These are phyloP conservation scores for Hypoxylon fragiforme DNA, from an alignment of 495 filamentous ascomycete genomes.

Conservation along the genomic window DNA sequence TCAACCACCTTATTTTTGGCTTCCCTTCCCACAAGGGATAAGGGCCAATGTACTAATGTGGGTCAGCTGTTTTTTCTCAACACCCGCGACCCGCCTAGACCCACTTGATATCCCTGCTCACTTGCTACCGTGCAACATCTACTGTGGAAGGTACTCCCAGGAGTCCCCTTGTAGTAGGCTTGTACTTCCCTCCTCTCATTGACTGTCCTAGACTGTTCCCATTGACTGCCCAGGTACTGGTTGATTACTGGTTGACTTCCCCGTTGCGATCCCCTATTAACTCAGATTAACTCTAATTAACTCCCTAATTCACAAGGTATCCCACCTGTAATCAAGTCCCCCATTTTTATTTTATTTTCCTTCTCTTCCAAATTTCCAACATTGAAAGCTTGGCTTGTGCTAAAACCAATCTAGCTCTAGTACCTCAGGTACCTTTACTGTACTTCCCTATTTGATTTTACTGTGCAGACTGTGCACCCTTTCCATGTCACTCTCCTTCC, in stretches of 20 bases:
- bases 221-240: slow-evolving; percentile 5
- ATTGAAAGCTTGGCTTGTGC: no score
- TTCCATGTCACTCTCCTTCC: slow-evolving; percentile 39
- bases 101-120: slow-evolving; percentile 26
- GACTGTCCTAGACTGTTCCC: slow-evolving; percentile 10
- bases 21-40: slow-evolving; percentile 22
- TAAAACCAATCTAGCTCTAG: no score
- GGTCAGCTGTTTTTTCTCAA: slow-evolving; percentile 34
- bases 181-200: slow-evolving; percentile 11
- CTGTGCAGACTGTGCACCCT: slow-evolving; percentile 35
- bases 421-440: no score
- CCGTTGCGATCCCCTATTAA: no score
- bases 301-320: no score
- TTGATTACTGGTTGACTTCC: no score
- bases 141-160: slow-evolving; percentile 27
- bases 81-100: slow-evolving; percentile 33
- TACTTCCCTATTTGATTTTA: no score
- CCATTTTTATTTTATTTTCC: no score
- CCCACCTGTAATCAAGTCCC: no score
- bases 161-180: not conserved
- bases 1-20: slow-evolving; percentile 1
- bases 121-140: slow-evolving; percentile 15
- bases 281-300: no score
- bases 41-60: slow-evolving; percentile 21
- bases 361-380: no score